Conservation (phyloP, 2,329 filamentous ascomycete species). For the Penicillium sp. region DNA sequence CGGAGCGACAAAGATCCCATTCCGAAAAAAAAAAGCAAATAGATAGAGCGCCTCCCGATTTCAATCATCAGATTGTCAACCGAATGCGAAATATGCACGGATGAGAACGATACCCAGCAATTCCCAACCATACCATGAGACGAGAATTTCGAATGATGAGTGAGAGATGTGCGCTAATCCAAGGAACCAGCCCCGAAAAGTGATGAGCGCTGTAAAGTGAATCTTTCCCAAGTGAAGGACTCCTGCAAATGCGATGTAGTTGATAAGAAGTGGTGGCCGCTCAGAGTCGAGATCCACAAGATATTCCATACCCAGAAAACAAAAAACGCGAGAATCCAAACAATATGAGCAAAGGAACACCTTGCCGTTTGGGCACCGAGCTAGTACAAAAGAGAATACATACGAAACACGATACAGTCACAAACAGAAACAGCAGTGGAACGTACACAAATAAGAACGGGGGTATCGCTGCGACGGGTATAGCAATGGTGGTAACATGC, state of each 20-base stretch:
- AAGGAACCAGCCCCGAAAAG: conserved; percentile 29
- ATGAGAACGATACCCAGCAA: conserved; percentile 11
- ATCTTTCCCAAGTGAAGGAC: conserved; percentile 23
- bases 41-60: conserved; percentile 18
- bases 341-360: conserved; percentile 13
- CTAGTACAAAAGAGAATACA: conserved; percentile 13
- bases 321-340: conserved; percentile 3
- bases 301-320: conserved; percentile 16
- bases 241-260: conserved; percentile 30
- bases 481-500: conserved; percentile 25
- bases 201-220: conserved; percentile 1
- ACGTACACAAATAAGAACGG: conserved; percentile 15
- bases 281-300: conserved; percentile 14
- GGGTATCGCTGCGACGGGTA: conserved; percentile 32
- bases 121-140: conserved; percentile 15
- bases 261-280: conserved; percentile 12
- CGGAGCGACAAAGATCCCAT: neutral
- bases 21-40: conserved; percentile 9
- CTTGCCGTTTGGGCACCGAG: conserved; percentile 11
- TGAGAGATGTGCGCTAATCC: conserved; percentile 17
- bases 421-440: conserved; percentile 7
- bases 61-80: conserved; percentile 6
- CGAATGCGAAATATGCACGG: conserved; percentile 17
- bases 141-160: conserved; percentile 19
- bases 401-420: conserved; percentile 2